These are phyloP conservation scores for Gamsiella multidivaricata DNA, from an alignment of 192 early-diverging fungal genomes.

Conservation along the genomic window DNA sequence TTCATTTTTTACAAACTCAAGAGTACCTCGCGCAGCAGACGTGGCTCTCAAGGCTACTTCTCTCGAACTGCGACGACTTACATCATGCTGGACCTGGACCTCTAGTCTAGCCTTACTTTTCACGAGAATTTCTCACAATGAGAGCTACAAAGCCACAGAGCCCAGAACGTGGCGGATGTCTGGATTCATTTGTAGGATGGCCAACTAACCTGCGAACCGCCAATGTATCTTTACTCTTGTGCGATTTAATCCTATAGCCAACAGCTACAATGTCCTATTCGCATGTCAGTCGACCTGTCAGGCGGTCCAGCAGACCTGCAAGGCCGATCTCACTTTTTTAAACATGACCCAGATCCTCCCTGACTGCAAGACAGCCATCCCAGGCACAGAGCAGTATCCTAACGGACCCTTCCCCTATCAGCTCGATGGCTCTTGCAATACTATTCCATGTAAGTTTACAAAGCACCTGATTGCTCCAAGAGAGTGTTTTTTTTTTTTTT, in stretches of 20 bases:
- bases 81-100: no score
- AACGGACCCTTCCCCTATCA: constrained; percentile 20
- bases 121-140: no score
- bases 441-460: constrained; percentile 29
- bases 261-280: constrained; percentile 43
- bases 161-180: no score
- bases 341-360: constrained; percentile 36
- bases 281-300: constrained; percentile 55
- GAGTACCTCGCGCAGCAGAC: no score
- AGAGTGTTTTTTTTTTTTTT: not conserved
- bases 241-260: constrained; percentile 14
- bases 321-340: constrained; percentile 16
- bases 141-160: no score
- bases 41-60: no score
- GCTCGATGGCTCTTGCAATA: constrained; percentile 35
- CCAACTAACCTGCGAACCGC: not conserved
- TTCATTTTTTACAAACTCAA: no score
- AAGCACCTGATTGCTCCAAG: not conserved
- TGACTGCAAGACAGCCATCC: constrained; percentile 21
- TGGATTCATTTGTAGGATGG: not conserved
- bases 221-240: not conserved
- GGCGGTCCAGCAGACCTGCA: constrained; percentile 24
- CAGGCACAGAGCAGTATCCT: constrained; percentile 21
- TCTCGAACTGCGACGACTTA: no score
- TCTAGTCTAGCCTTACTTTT: no score